Evolutionary conservation across 345 rosid genomes (phyloP), one percentile per base, ranked within the genome.

Genomic region (Linum tenue): DNA sequence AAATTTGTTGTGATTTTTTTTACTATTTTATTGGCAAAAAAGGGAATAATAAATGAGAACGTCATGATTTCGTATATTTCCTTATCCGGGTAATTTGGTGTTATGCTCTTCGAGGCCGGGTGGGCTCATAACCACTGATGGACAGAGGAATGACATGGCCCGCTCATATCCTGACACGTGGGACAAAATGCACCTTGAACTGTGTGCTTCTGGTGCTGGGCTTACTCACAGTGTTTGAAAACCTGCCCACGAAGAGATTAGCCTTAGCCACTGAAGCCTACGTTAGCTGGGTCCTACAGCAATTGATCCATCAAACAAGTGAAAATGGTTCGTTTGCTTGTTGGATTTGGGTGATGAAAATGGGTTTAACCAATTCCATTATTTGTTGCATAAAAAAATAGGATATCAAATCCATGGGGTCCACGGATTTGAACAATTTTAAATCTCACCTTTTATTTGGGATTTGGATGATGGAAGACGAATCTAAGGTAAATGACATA

Each of bases 1-100:
- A 22, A 22, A 22, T 22, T 22, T 22, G 0, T 48, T 48, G 2
- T 48, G 12, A 15, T 3, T 48, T 48, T 17, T 51, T 9, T 51
- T 51, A 9, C 10, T 51, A 9, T 51, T 2, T 51, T 11, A 51
- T 51, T 51, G 56, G 56, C 3, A 37, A 57, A 57, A 57, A 57
- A 57, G 16, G 60, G 10, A 5, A 57, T 57, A 57, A 10, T 17
- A 57, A 15, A n/a, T 57, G 60, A 57, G 60, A 6, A 57, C 60
- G 60, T 22, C 60, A 57, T 37, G 35, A 7, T 8, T 57, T 16
- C 37, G 31, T 22, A 57, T 57, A 37, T 57, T 57, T 37, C 60
- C 60, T 57, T 57, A 57, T 57, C 60, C 12, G 37, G 3, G 22
- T 2, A 57, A 57, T 57, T 57, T 57, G 60, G 60, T 17, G 38